Base-by-base conservation (phyloP, 768 basidiomycete genomes). In the Boletus pseudo-olivaceus region DNA sequence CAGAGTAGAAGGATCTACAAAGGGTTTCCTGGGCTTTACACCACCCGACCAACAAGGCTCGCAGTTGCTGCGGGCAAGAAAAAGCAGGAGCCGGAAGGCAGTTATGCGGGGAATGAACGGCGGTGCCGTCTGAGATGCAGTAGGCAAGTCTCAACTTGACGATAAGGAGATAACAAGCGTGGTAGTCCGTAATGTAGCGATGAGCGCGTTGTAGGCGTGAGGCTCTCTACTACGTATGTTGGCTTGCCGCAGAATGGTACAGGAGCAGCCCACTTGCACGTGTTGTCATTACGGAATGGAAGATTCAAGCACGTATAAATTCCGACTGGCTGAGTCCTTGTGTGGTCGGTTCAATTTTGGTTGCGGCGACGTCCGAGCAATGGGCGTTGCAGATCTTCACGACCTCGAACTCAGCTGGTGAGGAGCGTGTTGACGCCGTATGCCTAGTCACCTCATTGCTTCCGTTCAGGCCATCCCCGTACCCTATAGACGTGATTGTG, bases 401-500 rank as follows among this genome's bases (percentile, higher is more conserved):
- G 75, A 84, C 66, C 76, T 78, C 49, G 60, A 71, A 30, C 80
- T 85, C 65, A 67, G 72, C 63, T 85, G 83, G 83, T 83, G 59
- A 61, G 70, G 49, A 58, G 55, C 7, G 26, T 57, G 20, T 67
- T 62, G 56, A 53, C 55, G 51, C 56, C 55, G 56, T 51, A 42
- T 37, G 1, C 15, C 27, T 29, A 9, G 35, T 12, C 27, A 11
- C 32, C 55, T 57, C 35, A 56, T 50, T 56, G 15, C 53, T 53
- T 55, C 49, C 47, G 53, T 17, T 46, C 57, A 88, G 87, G 87
- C 86, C 85, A 17, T 77, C 81, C 58, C 56, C 75, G 30, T 76
- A 77, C 46, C 78, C 85, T 39, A 73, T 64, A 45, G 69, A 74
- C 45, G 88, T 90, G 57, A 78, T 88, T 64, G 80, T 85, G 53